Evolutionary conservation across 2,329 filamentous ascomycete species (phyloP).

Genomic region (Pseudogymnoascus sp.): DNA sequence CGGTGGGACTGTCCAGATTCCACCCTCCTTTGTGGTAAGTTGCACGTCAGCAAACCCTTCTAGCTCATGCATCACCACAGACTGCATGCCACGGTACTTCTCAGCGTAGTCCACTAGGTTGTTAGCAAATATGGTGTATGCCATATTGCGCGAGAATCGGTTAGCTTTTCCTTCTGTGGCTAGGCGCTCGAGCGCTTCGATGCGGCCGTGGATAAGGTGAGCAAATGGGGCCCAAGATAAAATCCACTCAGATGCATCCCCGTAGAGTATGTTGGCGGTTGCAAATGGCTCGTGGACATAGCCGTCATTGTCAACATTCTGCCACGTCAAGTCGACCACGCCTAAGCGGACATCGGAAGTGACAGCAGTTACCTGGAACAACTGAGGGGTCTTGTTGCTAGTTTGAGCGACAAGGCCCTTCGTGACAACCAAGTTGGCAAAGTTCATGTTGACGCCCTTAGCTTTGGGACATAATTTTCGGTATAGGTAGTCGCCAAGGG

Average conservation of each 20-base stretch:
- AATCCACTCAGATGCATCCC: slow-evolving; percentile 38
- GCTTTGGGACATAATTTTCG: slow-evolving; percentile 33
- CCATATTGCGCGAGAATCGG: slow-evolving; percentile 42
- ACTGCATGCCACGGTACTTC: slow-evolving; percentile 19
- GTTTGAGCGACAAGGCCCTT: slow-evolving; percentile 28
- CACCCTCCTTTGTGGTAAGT: slow-evolving; percentile 17
- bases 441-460: slow-evolving; percentile 27
- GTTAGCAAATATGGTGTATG: slow-evolving; percentile 17
- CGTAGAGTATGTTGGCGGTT: slow-evolving; percentile 39
- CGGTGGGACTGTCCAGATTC: slow-evolving; percentile 17
- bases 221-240: slow-evolving; percentile 43
- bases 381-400: slow-evolving; percentile 24
- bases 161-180: slow-evolving; percentile 46
- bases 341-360: slow-evolving; percentile 15
- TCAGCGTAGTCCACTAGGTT: slow-evolving; percentile 19
- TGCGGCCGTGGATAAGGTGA: slow-evolving; percentile 41
- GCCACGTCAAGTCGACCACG: slow-evolving; percentile 19
- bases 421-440: slow-evolving; percentile 31
- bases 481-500: slow-evolving; percentile 46
- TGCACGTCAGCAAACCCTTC: slow-evolving; percentile 21
- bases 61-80: slow-evolving; percentile 19
- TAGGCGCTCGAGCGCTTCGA: slow-evolving; percentile 34
- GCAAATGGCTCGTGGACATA: slow-evolving; percentile 29
- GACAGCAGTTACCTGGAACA: slow-evolving; percentile 15
- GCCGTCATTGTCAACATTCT: slow-evolving; percentile 30